Evolutionary conservation across 2,329 filamentous ascomycete genomes (phyloP).

Genomic region (Magnaporthiopsis rhizophila): DNA sequence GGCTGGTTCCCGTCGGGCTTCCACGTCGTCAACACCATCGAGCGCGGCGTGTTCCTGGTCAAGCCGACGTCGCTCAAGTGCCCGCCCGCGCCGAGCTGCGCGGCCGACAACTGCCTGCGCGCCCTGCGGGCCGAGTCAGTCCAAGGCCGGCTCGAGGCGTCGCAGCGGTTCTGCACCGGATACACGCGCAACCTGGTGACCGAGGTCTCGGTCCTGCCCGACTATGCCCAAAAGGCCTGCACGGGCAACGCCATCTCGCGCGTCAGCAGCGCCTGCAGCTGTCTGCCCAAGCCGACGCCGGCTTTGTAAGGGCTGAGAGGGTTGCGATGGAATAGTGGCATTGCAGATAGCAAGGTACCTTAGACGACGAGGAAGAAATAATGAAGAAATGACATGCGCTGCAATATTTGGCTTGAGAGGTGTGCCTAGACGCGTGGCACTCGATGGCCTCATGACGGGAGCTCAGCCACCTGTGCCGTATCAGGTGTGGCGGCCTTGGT

Average conservation of each 20-base stretch:
- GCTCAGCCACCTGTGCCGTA: too few relatives aligned
- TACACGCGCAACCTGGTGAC: conserved; percentile 10
- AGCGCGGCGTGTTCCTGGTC: conserved; percentile 30
- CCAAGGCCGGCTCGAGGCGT: conserved; percentile 21
- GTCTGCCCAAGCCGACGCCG: conserved; percentile 12
- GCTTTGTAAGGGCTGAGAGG: neutral
- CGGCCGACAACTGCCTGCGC: conserved; percentile 26
- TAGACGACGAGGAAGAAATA: neutral
- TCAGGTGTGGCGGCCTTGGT: too few relatives aligned
- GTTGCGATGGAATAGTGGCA: neutral
- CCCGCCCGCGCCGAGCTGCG: neutral
- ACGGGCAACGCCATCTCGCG: conserved; percentile 13
- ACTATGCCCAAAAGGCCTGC: conserved; percentile 10
- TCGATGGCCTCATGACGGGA: too few relatives aligned
- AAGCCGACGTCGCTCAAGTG: conserved; percentile 16
- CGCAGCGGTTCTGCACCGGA: conserved; percentile 22
- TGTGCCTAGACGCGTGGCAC: too few relatives aligned
- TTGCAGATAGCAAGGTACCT: neutral
- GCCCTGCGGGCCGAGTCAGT: conserved; percentile 23
- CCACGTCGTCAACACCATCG: conserved; percentile 40
- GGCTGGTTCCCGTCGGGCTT: conserved; percentile 29
- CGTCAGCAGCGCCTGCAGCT: conserved; percentile 17
- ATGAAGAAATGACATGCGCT: neutral
- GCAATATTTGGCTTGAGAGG: too few relatives aligned
- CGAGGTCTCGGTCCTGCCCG: neutral